Percentiles rank a stretch among this genome's conserved stretches.
Evolutionary conservation across 108 stramenopile species (phyloP).

Genomic region (Fragilaria radians): DNA sequence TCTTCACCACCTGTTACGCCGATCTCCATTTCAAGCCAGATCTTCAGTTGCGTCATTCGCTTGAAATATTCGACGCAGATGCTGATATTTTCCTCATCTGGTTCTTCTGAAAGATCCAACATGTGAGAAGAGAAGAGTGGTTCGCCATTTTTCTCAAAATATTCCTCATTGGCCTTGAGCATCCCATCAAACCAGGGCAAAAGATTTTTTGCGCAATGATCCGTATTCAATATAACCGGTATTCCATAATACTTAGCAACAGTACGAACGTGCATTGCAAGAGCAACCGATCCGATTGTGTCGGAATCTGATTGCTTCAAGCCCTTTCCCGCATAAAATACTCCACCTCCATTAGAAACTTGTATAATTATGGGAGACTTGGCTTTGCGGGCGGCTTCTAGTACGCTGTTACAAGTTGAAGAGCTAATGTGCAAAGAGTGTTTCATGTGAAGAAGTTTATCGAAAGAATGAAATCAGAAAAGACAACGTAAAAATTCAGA

Average conservation of each 20-base stretch:
- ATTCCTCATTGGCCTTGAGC: conserved; percentile 82
- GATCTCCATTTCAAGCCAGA: conserved; percentile 95
- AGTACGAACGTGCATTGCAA: conserved; percentile 92
- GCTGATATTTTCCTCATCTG: conserved; percentile 94
- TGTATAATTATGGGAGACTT: no score
- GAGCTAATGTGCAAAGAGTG: no score
- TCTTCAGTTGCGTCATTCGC: conserved; percentile 79
- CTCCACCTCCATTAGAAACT: conserved; percentile 95
- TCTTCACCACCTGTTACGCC: conserved; percentile 97
- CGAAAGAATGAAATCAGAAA: no score
- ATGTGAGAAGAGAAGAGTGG: conserved; percentile 96
- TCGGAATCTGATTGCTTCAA: conserved; percentile 81
- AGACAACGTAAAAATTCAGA: no score
- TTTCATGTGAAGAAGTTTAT: no score
- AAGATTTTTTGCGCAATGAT: conserved; percentile 93
- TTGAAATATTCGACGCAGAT: conserved; percentile 94
- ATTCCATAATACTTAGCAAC: conserved; percentile 92
- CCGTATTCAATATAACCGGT: conserved; percentile 93
- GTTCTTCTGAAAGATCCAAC: conserved; percentile 96
- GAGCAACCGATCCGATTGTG: conserved; percentile 86
- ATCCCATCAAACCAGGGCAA: conserved; percentile 97
- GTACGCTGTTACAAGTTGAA: no score
- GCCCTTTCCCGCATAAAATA: conserved; percentile 91
- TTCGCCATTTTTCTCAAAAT: conserved; percentile 76
- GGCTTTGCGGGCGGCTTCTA: no score